These are phyloP conservation scores for Phoma herbarum DNA, from an alignment of 2,329 filamentous ascomycete genomes.

Conservation along the genomic window DNA sequence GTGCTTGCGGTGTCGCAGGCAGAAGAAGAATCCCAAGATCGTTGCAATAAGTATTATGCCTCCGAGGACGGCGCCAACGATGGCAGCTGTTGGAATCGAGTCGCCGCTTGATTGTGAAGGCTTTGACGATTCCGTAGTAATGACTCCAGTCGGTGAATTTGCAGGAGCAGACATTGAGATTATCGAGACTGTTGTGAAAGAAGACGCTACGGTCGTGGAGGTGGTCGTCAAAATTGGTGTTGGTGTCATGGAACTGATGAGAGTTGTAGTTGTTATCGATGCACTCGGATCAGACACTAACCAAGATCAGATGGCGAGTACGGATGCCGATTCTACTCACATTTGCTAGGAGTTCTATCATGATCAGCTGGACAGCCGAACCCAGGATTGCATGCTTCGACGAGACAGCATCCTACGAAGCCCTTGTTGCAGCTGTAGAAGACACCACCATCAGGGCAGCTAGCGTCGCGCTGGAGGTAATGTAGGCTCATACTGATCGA, in stretches of 20 bases:
- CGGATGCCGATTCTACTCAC: conserved; percentile 22
- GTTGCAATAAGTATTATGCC: conserved; percentile 24
- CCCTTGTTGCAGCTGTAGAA: conserved; percentile 34
- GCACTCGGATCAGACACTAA: not conserved
- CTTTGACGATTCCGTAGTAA: not conserved
- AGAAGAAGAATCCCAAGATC: conserved; percentile 21
- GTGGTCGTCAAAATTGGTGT: not conserved
- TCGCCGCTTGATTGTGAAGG: not conserved
- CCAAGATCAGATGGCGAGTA: not conserved
- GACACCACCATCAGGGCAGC: conserved; percentile 29
- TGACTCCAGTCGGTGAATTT: not conserved
- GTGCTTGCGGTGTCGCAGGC: conserved; percentile 22
- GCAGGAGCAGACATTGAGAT: not conserved
- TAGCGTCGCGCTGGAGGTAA: conserved; percentile 13
- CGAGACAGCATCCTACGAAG: conserved; percentile 39
- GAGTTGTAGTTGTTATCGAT: not conserved
- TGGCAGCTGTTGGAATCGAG: conserved; percentile 25
- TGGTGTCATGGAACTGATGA: not conserved
- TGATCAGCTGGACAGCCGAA: conserved; percentile 33
- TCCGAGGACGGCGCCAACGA: conserved; percentile 38
- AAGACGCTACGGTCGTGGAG: not conserved
- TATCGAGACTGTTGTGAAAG: not conserved
- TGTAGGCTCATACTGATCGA: conserved; percentile 21
- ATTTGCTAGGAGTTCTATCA: conserved; percentile 27
- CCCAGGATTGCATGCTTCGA: conserved; percentile 33